Conservation (phyloP, 768 basidiomycete species). For the Tricholoma matsutake region DNA sequence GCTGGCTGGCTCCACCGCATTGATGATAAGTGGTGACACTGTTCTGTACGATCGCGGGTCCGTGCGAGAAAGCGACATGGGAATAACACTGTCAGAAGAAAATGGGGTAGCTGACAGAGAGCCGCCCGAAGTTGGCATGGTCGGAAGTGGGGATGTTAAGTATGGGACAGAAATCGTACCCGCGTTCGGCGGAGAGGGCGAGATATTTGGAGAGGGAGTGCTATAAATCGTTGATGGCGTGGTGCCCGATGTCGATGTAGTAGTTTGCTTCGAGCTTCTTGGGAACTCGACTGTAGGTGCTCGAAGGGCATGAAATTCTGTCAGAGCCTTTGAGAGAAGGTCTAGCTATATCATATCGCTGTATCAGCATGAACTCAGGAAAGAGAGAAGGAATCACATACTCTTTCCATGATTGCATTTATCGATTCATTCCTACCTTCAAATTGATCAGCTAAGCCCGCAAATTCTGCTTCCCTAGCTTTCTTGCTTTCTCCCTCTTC, state of each 20-base stretch:
- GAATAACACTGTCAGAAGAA: conserved; percentile 8
- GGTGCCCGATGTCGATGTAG: conserved; percentile 14
- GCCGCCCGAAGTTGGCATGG: conserved; percentile 4
- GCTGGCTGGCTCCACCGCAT: conserved; percentile 28
- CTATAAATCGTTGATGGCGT: conserved; percentile 8
- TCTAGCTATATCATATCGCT: conserved; percentile 44
- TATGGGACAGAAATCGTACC: neutral
- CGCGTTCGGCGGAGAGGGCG: conserved; percentile 5
- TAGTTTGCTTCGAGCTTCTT: conserved; percentile 15
- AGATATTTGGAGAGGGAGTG: conserved; percentile 1
- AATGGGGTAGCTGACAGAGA: conserved; percentile 4
- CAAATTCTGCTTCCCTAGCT: conserved; percentile 66
- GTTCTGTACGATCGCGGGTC: conserved; percentile 10
- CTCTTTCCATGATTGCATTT: conserved; percentile 72
- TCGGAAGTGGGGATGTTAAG: neutral
- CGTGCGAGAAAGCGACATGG: conserved; percentile 14
- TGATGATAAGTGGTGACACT: conserved; percentile 28
- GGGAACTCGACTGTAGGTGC: conserved; percentile 42
- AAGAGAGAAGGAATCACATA: conserved; percentile 20
- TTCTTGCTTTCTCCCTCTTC: conserved; percentile 54
- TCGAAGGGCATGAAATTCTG: conserved; percentile 48
- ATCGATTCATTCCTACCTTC: conserved; percentile 67
- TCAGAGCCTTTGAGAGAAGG: conserved; percentile 49
- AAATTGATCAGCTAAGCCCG: conserved; percentile 64
- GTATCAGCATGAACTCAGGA: neutral